Conservation (phyloP, 306 rosid species). For the Pyrus bretschneideri region DNA sequence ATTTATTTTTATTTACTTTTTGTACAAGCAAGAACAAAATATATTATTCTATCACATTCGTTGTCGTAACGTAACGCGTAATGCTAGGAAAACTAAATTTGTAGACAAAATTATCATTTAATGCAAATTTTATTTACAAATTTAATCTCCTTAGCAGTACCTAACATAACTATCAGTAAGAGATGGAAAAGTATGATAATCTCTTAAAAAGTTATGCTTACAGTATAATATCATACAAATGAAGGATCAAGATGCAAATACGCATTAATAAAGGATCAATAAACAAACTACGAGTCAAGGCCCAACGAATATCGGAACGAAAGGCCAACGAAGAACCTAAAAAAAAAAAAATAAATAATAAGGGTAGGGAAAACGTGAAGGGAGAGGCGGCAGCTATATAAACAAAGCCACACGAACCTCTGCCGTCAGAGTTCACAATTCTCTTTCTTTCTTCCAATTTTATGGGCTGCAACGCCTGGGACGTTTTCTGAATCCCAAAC, state of each 20-base stretch:
- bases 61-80: too few species aligned
- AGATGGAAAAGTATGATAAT: neutral
- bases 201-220: neutral
- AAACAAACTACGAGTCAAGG: neutral
- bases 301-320: neutral
- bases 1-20: too few species aligned
- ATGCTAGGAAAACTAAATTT: too few species aligned
- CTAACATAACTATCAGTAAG: too few species aligned
- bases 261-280: neutral
- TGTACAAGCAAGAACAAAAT: too few species aligned
- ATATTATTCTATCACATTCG: too few species aligned
- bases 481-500: slow-evolving; percentile 19
- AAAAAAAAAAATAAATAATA: too few species aligned
- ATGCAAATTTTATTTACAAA: too few species aligned
- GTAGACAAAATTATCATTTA: too few species aligned
- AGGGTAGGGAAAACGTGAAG: neutral
- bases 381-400: slow-evolving; percentile 12
- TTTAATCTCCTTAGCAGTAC: too few species aligned
- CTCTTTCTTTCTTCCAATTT: neutral
- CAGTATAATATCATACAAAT: neutral
- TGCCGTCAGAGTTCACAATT: neutral
- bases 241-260: neutral
- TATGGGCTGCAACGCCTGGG: slow-evolving; percentile 25
- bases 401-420: neutral
- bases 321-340: neutral